phyloP scores from a whole-genome alignment of 352 stramenopile genomes.

The Phytophthora hibernalis region DNA sequence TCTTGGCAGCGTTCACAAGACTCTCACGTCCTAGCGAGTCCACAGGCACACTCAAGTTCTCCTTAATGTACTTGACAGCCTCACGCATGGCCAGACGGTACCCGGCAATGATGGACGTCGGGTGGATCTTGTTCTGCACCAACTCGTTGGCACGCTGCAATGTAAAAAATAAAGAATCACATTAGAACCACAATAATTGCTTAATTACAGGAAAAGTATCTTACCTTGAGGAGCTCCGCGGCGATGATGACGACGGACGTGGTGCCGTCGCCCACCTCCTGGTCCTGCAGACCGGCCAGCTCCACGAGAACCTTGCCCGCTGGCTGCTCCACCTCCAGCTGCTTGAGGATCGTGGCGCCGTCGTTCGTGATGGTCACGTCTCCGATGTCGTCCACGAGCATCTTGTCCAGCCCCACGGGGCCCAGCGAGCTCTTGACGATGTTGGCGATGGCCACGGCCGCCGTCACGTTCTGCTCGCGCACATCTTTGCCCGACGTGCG shows the following conservation, averaged over 20 bases:
- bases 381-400: conserved; percentile 98
- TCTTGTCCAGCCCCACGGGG: conserved; percentile 99
- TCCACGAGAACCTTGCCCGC: conserved; percentile 99
- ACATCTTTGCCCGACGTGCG: conserved; percentile 94
- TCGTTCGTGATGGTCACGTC: conserved; percentile 99
- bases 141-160: conserved; percentile 95
- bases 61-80: conserved; percentile 99
- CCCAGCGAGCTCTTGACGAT: conserved; percentile 99
- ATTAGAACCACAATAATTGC: background rate
- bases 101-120: conserved; percentile 99
- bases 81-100: conserved; percentile 99
- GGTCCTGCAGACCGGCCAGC: conserved; percentile 98
- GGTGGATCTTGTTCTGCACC: conserved; percentile 99
- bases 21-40: conserved; percentile 94
- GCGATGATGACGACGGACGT: conserved; percentile 99
- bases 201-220: conserved; percentile 21
- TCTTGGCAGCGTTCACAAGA: conserved; percentile 98
- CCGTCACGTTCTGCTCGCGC: conserved; percentile 96
- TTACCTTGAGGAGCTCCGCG: conserved; percentile 95
- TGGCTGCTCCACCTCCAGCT: conserved; percentile 99
- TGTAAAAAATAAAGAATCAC: conserved; percentile 1
- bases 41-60: conserved; percentile 97
- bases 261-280: conserved; percentile 99
- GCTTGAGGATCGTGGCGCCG: conserved; percentile 99
- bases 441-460: conserved; percentile 98